A percentile compares a stretch with the other conserved stretches of the same genome.
Evolutionary conservation across 2,329 filamentous ascomycete genomes (phyloP).

Genomic region (Rutstroemia sp.): DNA sequence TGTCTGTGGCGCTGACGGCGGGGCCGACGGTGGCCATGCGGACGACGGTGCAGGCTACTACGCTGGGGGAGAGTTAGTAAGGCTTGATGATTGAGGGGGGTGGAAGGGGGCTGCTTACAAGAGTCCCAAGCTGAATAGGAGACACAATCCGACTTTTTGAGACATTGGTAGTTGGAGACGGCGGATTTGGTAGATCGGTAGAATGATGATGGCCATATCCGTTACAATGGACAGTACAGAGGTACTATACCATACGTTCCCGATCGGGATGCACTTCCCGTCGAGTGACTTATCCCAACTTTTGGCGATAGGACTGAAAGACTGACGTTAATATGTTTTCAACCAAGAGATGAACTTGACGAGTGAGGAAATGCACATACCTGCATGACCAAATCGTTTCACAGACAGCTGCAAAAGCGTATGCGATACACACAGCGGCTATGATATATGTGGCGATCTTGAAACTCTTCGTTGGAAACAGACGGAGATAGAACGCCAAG

Average conservation of each 20-base stretch:
- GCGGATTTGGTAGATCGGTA: constrained; percentile 45
- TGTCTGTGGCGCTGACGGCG: constrained; percentile 14
- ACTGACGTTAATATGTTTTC: not conserved
- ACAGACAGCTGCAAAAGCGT: constrained; percentile 8
- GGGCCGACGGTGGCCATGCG: not conserved
- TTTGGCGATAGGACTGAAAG: not conserved
- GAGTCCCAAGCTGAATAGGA: constrained; percentile 13
- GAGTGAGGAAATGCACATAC: not conserved
- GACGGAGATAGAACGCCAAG: constrained; percentile 6
- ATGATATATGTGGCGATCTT: constrained; percentile 1
- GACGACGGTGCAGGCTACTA: constrained; percentile 14
- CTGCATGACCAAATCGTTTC: not conserved
- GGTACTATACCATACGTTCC: constrained; percentile 42
- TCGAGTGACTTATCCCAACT: constrained; percentile 10
- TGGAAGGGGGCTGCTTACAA: constrained; percentile 20
- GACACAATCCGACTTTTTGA: constrained; percentile 43
- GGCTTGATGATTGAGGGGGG: not conserved
- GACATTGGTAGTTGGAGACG: constrained; percentile 55
- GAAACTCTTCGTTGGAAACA: constrained; percentile 3
- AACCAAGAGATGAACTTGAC: not conserved
- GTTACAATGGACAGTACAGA: constrained; percentile 62
- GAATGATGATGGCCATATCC: constrained; percentile 55
- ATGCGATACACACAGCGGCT: not conserved
- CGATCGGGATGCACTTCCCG: not conserved
- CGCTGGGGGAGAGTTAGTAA: not conserved